phyloP scores from a whole-genome alignment of 2,329 filamentous ascomycete species.

The Claviceps arundinis region DNA sequence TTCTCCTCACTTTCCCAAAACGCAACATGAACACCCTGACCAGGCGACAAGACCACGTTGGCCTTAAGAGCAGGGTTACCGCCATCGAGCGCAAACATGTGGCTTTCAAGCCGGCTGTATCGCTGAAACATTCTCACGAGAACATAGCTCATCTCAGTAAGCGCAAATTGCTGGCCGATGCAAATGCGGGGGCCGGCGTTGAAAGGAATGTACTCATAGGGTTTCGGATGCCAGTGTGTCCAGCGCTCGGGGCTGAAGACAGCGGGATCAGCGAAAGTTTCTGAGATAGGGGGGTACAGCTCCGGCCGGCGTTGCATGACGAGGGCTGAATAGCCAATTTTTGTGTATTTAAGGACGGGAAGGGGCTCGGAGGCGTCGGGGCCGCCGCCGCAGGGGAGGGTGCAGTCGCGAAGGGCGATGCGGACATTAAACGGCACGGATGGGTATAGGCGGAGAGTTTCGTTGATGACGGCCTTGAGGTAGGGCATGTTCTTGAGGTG shows the following conservation, averaged over 20 bases:
- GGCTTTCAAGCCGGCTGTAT: constrained; percentile 49
- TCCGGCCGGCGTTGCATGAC: constrained; percentile 36
- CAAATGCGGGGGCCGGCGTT: constrained; percentile 40
- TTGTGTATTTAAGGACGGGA: constrained; percentile 31
- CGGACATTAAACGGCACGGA: constrained; percentile 70
- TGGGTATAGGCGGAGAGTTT: constrained; percentile 66
- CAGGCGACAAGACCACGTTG: constrained; percentile 47
- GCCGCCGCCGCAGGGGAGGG: constrained; percentile 58
- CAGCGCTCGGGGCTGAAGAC: constrained; percentile 37
- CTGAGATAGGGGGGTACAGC: constrained; percentile 32
- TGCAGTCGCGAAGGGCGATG: constrained; percentile 57
- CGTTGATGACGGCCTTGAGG: constrained; percentile 58
- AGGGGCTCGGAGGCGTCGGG: constrained; percentile 22
- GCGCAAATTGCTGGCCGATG: constrained; percentile 46
- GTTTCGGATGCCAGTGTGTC: constrained; percentile 36
- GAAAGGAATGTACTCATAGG: constrained; percentile 42
- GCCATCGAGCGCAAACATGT: constrained; percentile 41
- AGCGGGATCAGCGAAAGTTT: constrained; percentile 21
- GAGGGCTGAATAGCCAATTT: constrained; percentile 36
- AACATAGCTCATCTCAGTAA: constrained; percentile 50
- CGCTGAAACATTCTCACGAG: constrained; percentile 59
- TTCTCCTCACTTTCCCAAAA: constrained; percentile 35
- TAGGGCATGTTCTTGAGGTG: constrained; percentile 85
- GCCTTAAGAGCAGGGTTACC: constrained; percentile 40
- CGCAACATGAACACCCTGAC: constrained; percentile 42